Evolutionary conservation across 2,329 filamentous ascomycete species (phyloP).

Genomic region (Xylaria sp.): DNA sequence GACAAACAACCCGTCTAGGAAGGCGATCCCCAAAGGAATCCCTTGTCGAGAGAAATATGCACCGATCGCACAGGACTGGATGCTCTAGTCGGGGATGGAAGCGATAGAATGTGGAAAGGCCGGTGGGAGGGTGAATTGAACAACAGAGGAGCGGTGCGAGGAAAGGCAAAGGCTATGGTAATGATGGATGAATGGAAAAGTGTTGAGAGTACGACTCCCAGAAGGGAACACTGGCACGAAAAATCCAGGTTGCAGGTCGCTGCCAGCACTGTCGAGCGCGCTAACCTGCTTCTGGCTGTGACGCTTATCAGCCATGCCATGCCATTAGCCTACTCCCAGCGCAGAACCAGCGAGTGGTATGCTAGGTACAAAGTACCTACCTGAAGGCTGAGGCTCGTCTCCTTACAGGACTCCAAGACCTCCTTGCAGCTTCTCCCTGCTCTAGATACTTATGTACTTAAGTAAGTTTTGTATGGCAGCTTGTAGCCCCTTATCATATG

Average conservation of each 20-base stretch:
- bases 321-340: conserved; percentile 14
- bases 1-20: conserved; percentile 30
- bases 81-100: background rate
- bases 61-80: conserved; percentile 22
- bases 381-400: background rate
- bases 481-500: conserved; percentile 1
- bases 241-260: conserved; percentile 40
- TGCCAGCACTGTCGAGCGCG: conserved; percentile 23
- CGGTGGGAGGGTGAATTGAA: conserved; percentile 24
- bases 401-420: background rate
- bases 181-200: conserved; percentile 27
- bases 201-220: conserved; percentile 31
- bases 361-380: background rate
- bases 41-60: conserved; percentile 29
- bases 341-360: conserved; percentile 1
- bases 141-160: conserved; percentile 20
- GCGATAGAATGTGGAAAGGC: conserved; percentile 12
- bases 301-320: conserved; percentile 30
- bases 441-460: too few species aligned
- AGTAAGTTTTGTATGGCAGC: background rate
- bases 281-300: conserved; percentile 32
- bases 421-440: conserved; percentile 11
- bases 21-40: conserved; percentile 39
- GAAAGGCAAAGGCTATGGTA: conserved; percentile 1
- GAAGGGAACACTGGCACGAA: conserved; percentile 39